These are phyloP conservation scores for Dissophora ornata DNA, from an alignment of 192 early-diverging fungal genomes.

Conservation along the genomic window DNA sequence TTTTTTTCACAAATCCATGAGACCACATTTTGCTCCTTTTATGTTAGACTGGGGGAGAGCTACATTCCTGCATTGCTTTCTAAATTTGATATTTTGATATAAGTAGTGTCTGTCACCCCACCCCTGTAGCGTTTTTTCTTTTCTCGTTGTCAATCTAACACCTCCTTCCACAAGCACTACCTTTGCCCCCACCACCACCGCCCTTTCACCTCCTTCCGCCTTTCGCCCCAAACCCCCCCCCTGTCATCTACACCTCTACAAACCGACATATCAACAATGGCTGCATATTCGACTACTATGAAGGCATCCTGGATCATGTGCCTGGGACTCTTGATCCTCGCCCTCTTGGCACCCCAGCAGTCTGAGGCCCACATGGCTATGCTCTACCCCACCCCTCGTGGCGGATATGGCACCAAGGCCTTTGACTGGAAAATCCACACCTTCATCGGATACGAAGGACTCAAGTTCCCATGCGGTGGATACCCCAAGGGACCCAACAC, in stretches of 20 bases:
- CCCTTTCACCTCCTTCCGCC: not conserved
- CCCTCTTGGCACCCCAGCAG: slow-evolving; percentile 20
- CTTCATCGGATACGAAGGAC: slow-evolving; percentile 28
- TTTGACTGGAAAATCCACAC: slow-evolving; percentile 35
- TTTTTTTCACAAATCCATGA: too few species aligned
- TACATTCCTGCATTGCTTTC: too few species aligned
- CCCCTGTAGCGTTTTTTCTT: not conserved
- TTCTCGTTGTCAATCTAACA: slow-evolving; percentile 15
- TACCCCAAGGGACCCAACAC: slow-evolving; percentile 36
- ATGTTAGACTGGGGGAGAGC: too few species aligned
- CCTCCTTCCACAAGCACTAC: slow-evolving; percentile 17
- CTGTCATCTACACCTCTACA: not conserved
- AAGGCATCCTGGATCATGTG: slow-evolving; percentile 32
- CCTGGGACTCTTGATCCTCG: slow-evolving; percentile 21
- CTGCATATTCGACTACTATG: slow-evolving; percentile 6
- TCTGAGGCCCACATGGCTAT: slow-evolving; percentile 40
- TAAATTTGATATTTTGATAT: too few species aligned
- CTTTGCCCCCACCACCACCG: not conserved
- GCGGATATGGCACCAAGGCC: slow-evolving; percentile 27
- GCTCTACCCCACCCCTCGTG: slow-evolving; percentile 43
- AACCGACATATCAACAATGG: slow-evolving; percentile 10
- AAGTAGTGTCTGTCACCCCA: not conserved
- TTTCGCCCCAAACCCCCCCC: not conserved
- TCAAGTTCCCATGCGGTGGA: slow-evolving; percentile 39
- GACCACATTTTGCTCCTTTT: too few species aligned